phyloP scores from a whole-genome alignment of 257 asterid species.

The Galeopsis tetrahit region DNA sequence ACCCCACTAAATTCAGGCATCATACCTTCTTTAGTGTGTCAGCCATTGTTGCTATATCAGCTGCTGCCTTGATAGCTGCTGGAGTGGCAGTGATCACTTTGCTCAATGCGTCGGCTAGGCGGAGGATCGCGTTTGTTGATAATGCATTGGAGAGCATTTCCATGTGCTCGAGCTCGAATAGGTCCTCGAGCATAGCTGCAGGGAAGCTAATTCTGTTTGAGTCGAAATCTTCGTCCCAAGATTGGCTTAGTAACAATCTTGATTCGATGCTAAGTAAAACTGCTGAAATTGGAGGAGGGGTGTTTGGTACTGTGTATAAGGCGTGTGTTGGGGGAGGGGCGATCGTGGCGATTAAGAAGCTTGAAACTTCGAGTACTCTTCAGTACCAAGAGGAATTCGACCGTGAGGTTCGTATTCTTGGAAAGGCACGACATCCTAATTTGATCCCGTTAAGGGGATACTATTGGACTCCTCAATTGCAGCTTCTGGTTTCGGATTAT shows the following conservation, averaged over 20 bases:
- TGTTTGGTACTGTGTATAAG: constrained; percentile 79
- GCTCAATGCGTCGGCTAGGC: constrained; percentile 74
- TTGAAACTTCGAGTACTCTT: constrained; percentile 57
- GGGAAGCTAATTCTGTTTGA: constrained; percentile 76
- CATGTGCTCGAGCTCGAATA: constrained; percentile 84
- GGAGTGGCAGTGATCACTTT: constrained; percentile 75
- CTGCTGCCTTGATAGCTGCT: constrained; percentile 63
- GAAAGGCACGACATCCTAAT: constrained; percentile 79
- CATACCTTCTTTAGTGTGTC: constrained; percentile 80
- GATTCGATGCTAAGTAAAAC: constrained; percentile 70
- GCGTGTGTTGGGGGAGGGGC: constrained; percentile 56
- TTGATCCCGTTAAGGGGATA: constrained; percentile 72
- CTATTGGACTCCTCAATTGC: constrained; percentile 90
- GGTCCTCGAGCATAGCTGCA: constrained; percentile 54
- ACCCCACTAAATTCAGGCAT: constrained; percentile 34
- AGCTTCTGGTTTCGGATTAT: constrained; percentile 78
- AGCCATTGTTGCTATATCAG: constrained; percentile 82
- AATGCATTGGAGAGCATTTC: constrained; percentile 66
- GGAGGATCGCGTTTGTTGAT: constrained; percentile 61
- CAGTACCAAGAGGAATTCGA: constrained; percentile 84
- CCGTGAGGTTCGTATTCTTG: constrained; percentile 70
- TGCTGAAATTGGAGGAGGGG: constrained; percentile 78
- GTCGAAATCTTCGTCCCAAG: constrained; percentile 52
- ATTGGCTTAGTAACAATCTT: constrained; percentile 47
- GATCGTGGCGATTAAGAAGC: constrained; percentile 73